Conservation (phyloP, 768 basidiomycete genomes). For the Trametes cingulata region DNA sequence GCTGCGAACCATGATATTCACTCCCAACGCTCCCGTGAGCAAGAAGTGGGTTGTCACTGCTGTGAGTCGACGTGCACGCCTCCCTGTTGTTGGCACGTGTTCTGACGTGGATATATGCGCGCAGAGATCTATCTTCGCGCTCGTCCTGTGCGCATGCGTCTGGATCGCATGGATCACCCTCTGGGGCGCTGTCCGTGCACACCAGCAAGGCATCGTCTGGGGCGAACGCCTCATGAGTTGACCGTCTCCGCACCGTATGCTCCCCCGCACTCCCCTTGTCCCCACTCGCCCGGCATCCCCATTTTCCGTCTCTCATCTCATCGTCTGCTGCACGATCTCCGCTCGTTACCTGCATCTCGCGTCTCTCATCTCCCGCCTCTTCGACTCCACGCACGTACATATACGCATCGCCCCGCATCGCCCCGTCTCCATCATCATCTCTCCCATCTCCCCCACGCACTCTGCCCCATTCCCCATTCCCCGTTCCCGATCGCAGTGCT, state of each 20-base stretch:
- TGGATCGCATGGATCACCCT: conserved; percentile 63
- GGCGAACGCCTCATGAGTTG: conserved; percentile 77
- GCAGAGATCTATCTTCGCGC: conserved; percentile 47
- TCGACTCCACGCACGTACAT: conserved; percentile 10
- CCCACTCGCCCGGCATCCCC: not conserved
- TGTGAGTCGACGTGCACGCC: conserved; percentile 36
- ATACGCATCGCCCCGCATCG: conserved; percentile 1
- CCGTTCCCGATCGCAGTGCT: not conserved
- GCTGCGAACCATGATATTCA: conserved; percentile 74
- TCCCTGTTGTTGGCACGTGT: too few relatives aligned
- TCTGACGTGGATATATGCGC: not conserved
- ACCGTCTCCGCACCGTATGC: conserved; percentile 14
- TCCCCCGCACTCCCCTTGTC: not conserved
- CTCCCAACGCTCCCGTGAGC: conserved; percentile 69
- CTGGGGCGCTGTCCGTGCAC: conserved; percentile 69
- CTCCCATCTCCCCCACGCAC: not conserved
- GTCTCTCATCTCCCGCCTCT: not conserved
- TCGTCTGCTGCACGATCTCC: not conserved
- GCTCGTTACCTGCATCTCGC: not conserved
- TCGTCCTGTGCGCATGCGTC: conserved; percentile 57
- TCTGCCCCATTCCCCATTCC: not conserved
- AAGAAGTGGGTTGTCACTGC: conserved; percentile 67
- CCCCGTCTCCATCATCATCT: too few relatives aligned
- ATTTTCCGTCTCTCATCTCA: not conserved
- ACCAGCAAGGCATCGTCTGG: conserved; percentile 76